Evolutionary conservation across 2,329 filamentous ascomycete genomes (phyloP), one percentile per base, ranked within the genome.

Genomic region (Colletotrichum navitas): DNA sequence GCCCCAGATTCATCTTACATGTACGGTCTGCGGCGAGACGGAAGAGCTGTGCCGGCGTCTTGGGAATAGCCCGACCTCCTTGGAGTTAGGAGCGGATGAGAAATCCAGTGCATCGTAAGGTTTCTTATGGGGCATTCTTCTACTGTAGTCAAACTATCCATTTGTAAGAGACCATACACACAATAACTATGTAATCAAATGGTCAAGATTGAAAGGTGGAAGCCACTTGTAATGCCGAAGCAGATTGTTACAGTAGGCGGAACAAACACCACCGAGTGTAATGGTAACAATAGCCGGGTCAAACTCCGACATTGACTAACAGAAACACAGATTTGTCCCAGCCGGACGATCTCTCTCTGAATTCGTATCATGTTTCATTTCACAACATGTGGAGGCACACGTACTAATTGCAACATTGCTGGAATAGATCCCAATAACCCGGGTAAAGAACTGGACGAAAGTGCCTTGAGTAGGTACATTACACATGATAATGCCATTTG

Each of bases 381-480:
- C 34, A 26, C 21, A 41, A 6, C 5, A 29, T 29, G 10, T 32
- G 43, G 24, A 2, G 26, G 29, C 16, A 62, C 14, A 45, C 45
- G 10, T 16, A 4, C 4, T 52, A 34, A 14, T 47, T 41, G 18
- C 16, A 24, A 24, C 32, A 21, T 66, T 12, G 34, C 55, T 45
- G n/a, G n/a, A 6, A 34, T 39, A 18, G 36, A 24, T n/a, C 29
- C 39, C 59, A 26, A 43, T 39, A 34, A 14, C 26, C 49, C 24
- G 32, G 26, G 34, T n/a, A 58, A 34, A 62, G 49, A 4, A 36
- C 34, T 18, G 11, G 49, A 12, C 24, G 47, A n/a, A 47, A 45
- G 47, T 16, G 55, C 32, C 34, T 61, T 43, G 36, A 55, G 56
- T 18, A 66, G 51, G 34, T 26, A 55, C 49, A 51, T 5, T 21